Base-by-base conservation (phyloP, 75 land plant genomes). In the Ceratopteris richardii region DNA sequence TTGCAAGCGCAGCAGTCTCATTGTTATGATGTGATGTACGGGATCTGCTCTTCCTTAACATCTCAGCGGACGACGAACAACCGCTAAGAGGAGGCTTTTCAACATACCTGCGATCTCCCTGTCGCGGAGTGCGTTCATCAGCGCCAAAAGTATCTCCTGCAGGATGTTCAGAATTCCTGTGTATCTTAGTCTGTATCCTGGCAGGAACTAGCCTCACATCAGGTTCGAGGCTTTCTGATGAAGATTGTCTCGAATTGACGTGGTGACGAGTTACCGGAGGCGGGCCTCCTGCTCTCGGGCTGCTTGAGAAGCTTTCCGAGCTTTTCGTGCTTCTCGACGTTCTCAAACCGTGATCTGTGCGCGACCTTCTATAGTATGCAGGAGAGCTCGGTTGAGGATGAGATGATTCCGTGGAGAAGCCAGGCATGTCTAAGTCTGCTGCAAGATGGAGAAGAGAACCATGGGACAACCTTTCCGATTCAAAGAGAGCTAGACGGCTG, bases 71-170 rank as follows among this genome's bases (percentile, higher is more conserved):
- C 14, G 42, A 40, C 14, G 42, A 40, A 9, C 9, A 40, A 9
- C 9, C 14, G 48, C 48, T 46, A 2, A 17, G 48, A 46, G 48
- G n/a, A 14, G 48, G 48, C 48, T 46, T 46, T n/a, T 46, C 48
- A 17, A 17, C 21, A 46, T 46, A 20, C 48, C 48, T 46, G n/a
- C 17, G 21, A 46, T 20, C 48, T 46, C 17, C 21, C 4, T 46
- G 48, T 2, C 4, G 48, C 4, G 48, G n/a, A 7, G 48, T 46
- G 12, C 48, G 21, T n/a, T 46, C 48, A 46, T 46, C 48, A 14
- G n/a, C 3, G 17, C 48, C 1, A 46, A 7, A 20, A 17, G 14
- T 14, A 46, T 46, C 48, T 5, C 48, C 21, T 46, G 21, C 17
- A n/a, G 14, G 4, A n/a, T 5, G n/a, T 17, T 46, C 48, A 17